Percentiles rank a stretch among this genome's conserved stretches.
phyloP scores from a whole-genome alignment of 1,284 basidiomycete species.

The Sanguinoderma infundibulare region DNA sequence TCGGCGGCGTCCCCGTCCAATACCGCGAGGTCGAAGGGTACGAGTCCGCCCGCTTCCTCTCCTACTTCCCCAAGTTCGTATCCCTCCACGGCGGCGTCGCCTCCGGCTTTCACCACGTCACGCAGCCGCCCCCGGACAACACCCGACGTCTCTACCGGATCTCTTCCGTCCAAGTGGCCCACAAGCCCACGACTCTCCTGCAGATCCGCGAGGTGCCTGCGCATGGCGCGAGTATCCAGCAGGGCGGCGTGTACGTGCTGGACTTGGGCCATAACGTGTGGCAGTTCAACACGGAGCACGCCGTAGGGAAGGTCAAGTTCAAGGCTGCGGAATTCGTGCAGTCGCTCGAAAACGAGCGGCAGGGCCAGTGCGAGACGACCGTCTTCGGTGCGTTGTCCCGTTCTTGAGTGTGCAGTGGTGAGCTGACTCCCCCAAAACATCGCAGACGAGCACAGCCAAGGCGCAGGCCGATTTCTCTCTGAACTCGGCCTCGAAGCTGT shows the following conservation, averaged over 20 bases:
- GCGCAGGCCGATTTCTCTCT: conserved; percentile 50
- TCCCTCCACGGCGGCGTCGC: conserved; percentile 59
- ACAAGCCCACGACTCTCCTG: conserved; percentile 34
- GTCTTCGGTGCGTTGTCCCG: conserved; percentile 51
- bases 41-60: conserved; percentile 62
- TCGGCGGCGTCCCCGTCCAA: conserved; percentile 58
- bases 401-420: background rate
- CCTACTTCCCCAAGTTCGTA: conserved; percentile 60
- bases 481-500: conserved; percentile 42
- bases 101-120: conserved; percentile 65
- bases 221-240: conserved; percentile 48
- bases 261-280: conserved; percentile 56
- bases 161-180: conserved; percentile 27
- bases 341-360: conserved; percentile 47
- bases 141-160: conserved; percentile 54
- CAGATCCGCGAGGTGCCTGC: conserved; percentile 54
- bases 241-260: conserved; percentile 61
- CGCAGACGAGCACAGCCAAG: conserved; percentile 54
- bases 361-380: conserved; percentile 46
- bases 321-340: conserved; percentile 63
- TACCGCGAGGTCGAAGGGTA: conserved; percentile 64
- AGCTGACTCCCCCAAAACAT: background rate
- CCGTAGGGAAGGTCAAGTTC: conserved; percentile 58
- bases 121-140: conserved; percentile 47
- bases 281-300: conserved; percentile 59